Evolutionary conservation across 257 asterid genomes (phyloP), one percentile per base, ranked within the genome.

Genomic region (Knoxia roxburghii): DNA sequence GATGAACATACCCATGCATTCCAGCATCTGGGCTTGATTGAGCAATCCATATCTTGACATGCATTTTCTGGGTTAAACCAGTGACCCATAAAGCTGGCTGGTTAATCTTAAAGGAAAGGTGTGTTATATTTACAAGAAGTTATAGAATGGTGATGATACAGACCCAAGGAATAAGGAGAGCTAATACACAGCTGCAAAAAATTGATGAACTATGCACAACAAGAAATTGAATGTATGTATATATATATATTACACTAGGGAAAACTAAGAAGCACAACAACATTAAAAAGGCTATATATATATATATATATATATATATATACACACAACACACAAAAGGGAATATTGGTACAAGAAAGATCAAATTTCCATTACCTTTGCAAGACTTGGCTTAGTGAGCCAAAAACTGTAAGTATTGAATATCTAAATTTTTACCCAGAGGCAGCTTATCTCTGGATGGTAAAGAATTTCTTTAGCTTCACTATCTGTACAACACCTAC

Each of bases 401-500:
- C 27, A 33, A 33, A 65, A 18, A 29, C 50, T 49, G 35, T 27
- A 65, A 37, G 12, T 60, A 53, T 53, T 48, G 7, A 39, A 57
- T 64, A 83, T 77, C 73, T 69, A 81, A 86, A 75, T 26, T 37
- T 57, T 41, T 27, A 76, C 79, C 55, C 77, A 81, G 80, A 79
- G 59, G 73, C 40, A 33, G 46, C 72, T 80, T 37, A 9, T 75
- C 76, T 53, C 67, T 74, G 27, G 62, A 70, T 61, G 65, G 68
- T 17, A 32, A 55, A 74, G 68, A 73, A 75, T n/a, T 58, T 30
- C 56, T 56, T 65, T 62, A 64, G 65, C 51, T 74, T 61, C 56
- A 52, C 74, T n/a, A 75, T 75, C 75, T 81, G 87, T 77, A 37
- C 41, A n/a, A 78, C 78, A 90, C 87, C 89, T 84, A 93, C 73